These are phyloP conservation scores for Eremochloa ophiuroides DNA, from an alignment of 176 grass and related monocot genomes.

Conservation along the genomic window DNA sequence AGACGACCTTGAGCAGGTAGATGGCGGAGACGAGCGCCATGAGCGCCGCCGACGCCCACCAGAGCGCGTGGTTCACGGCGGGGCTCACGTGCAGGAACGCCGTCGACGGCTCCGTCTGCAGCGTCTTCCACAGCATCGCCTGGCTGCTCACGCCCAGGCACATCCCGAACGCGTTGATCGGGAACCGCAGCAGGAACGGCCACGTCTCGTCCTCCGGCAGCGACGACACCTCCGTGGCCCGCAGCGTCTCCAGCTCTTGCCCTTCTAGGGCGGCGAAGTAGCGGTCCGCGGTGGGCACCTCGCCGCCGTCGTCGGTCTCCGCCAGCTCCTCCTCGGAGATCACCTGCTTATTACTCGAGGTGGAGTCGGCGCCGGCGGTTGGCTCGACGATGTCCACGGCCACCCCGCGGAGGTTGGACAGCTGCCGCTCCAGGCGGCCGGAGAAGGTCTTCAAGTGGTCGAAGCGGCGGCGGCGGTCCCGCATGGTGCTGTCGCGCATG, in stretches of 20 bases:
- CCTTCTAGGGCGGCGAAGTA: slow-evolving; percentile 83
- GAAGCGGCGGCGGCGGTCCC: no score
- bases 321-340: slow-evolving; percentile 7
- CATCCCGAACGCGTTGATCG: slow-evolving; percentile 70
- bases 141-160: slow-evolving; percentile 77
- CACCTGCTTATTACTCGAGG: no score
- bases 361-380: neutral
- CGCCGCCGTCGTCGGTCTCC: slow-evolving; percentile 9
- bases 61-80: slow-evolving; percentile 42
- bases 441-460: slow-evolving; percentile 87
- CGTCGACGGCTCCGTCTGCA: slow-evolving; percentile 33
- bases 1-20: slow-evolving; percentile 63
- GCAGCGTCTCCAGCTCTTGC: slow-evolving; percentile 69
- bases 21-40: slow-evolving; percentile 39
- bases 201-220: slow-evolving; percentile 69
- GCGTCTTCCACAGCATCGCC: slow-evolving; percentile 78
- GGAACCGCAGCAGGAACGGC: slow-evolving; percentile 87
- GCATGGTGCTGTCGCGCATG: slow-evolving; percentile 44
- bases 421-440: slow-evolving; percentile 64
- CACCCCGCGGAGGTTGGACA: slow-evolving; percentile 69
- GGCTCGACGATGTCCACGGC: slow-evolving; percentile 11
- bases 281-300: slow-evolving; percentile 44
- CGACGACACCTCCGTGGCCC: slow-evolving; percentile 44
- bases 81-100: slow-evolving; percentile 48
- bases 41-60: slow-evolving; percentile 56